Percentiles rank a stretch among this genome's conserved stretches.
phyloP scores from a whole-genome alignment of 192 early-diverging fungal genomes.

The Backusella macrospora region DNA sequence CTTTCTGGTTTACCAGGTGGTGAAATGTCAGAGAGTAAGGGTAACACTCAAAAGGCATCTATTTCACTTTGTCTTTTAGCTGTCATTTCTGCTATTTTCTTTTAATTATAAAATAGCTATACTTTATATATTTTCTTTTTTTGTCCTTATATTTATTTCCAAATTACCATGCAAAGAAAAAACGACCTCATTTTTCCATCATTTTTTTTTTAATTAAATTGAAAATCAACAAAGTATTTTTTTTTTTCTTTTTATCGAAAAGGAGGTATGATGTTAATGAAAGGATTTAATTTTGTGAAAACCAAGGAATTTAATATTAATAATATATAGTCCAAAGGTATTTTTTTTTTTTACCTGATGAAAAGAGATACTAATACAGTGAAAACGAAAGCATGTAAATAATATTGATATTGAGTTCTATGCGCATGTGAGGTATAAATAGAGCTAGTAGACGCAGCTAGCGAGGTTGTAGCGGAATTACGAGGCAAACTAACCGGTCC shows the following conservation, averaged over 20 bases:
- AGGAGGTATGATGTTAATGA: neutral
- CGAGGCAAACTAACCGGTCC: neutral
- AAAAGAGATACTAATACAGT: neutral
- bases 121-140: neutral
- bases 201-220: neutral
- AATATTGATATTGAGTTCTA: neutral
- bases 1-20: neutral
- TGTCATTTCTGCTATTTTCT: neutral
- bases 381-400: neutral
- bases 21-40: neutral
- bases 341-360: neutral
- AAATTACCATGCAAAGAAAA: neutral
- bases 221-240: neutral
- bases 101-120: neutral
- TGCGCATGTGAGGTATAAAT: neutral
- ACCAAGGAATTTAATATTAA: neutral
- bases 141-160: neutral
- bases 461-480: neutral
- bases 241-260: neutral
- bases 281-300: neutral
- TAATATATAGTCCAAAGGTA: neutral
- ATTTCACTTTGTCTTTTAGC: neutral
- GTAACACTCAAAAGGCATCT: constrained; percentile 1
- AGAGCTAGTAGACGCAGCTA: neutral
- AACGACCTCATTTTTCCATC: neutral